Percentiles rank a stretch among this genome's conserved stretches.
phyloP scores from a whole-genome alignment of 495 filamentous ascomycete genomes.

The Aspergillus affinis region DNA sequence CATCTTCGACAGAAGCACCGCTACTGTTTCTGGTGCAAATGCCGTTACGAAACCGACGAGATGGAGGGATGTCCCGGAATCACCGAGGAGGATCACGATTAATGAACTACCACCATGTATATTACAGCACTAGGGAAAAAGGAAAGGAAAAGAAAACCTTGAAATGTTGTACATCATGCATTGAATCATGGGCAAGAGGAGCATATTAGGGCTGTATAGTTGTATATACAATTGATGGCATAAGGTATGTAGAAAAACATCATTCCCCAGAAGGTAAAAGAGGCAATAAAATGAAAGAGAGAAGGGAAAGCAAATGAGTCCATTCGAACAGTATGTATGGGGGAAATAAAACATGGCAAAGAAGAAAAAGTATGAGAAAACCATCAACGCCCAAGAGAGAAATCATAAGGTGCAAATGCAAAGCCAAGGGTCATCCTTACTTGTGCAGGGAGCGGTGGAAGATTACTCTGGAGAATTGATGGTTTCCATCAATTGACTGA shows the following conservation, averaged over 20 bases:
- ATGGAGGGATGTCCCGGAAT: constrained; percentile 90
- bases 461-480: constrained; percentile 7
- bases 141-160: not conserved
- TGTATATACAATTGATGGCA: not conserved
- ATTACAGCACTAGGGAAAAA: not conserved
- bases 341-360: not conserved
- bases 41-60: constrained; percentile 60
- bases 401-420: not conserved
- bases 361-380: constrained; percentile 9
- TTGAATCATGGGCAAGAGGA: not conserved
- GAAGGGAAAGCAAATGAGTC: too few relatives aligned
- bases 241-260: not conserved
- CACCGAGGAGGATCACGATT: constrained; percentile 93
- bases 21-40: constrained; percentile 99
- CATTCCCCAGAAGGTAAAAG: not conserved
- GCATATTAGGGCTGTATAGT: not conserved
- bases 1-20: constrained; percentile 67
- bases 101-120: constrained; percentile 10
- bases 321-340: constrained; percentile 5
- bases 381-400: not conserved
- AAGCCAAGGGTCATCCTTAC: not conserved
- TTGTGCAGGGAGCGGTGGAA: constrained; percentile 9
- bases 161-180: not conserved
- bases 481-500: constrained; percentile 33
- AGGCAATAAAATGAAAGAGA: not conserved